phyloP scores from a whole-genome alignment of 495 filamentous ascomycete genomes.

The Daldinia vernicosa region DNA sequence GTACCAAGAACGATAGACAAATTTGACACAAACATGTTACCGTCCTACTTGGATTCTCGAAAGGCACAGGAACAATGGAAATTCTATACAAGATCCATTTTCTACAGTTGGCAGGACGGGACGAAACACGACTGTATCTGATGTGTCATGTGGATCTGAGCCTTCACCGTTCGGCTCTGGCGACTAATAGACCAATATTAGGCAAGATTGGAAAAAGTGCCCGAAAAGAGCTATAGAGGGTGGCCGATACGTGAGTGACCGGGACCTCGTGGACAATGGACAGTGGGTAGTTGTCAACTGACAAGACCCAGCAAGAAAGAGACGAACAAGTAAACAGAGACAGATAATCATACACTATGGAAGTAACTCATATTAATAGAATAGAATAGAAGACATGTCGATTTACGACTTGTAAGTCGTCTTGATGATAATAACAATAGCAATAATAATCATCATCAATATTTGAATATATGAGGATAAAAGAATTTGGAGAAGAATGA shows the following conservation, averaged over 20 bases:
- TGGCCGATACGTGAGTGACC: constrained; percentile 19
- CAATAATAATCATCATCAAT: background rate
- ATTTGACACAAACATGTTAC: background rate
- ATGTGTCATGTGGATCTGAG: constrained; percentile 23
- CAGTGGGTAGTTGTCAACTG: constrained; percentile 23
- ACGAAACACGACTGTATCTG: constrained; percentile 28
- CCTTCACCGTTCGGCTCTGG: background rate
- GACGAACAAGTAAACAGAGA: constrained; percentile 2
- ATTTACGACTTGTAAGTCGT: background rate
- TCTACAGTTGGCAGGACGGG: constrained; percentile 11
- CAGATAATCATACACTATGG: background rate
- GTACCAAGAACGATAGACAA: background rate
- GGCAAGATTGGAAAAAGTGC: background rate
- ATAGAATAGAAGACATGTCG: constrained; percentile 1
- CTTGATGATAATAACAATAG: no score
- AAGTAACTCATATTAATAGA: background rate
- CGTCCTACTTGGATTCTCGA: background rate
- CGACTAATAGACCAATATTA: background rate
- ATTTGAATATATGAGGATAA: background rate
- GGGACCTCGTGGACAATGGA: constrained; percentile 32
- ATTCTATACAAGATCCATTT: constrained; percentile 4
- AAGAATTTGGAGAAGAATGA: background rate
- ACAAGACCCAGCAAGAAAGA: constrained; percentile 12
- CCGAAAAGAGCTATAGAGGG: background rate
- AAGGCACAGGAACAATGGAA: background rate